Base-by-base conservation (phyloP, 164 flowering plant genomes). In the Vitis rotundifolia region DNA sequence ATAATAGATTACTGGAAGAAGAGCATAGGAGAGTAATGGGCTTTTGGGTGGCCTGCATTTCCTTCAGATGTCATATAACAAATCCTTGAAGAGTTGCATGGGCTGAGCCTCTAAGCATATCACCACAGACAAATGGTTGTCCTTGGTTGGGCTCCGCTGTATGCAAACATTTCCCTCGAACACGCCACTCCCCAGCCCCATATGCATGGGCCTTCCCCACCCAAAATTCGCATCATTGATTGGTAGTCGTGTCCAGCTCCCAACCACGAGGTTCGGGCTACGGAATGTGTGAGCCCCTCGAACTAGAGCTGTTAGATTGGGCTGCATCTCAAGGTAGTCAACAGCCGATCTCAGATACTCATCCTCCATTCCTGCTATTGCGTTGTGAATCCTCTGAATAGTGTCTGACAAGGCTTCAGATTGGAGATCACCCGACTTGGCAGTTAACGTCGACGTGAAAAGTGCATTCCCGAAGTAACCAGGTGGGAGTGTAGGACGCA, bases 321-420 rank as follows among this genome's bases (percentile, higher is more conserved):
- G 60, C 19, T 76, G 78, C 47, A 69, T 19, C 47, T 75, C 80
- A 26, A 79, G 29, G 63, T 59, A 79, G 55, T 79, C 85, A 1
- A 82, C 14, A 3, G 82, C 78, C 2, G 80, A 82, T 48, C 70
- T 70, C 6, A 77, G 16, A 26, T 79, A 82, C 9, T 77, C 72
- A 19, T 77, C 72, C 18, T 77, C 70, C 64, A 76, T 72, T 48
- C 65, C 13, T 0, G 22, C 44, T 31, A 82, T 14, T 0, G 68
- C 64, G 0, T 72, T 66, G 8, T 70, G 79, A 15, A 81, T 71
- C 47, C 31, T 66, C 15, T 62, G 49, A 0, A 54, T 80, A 0
- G 76, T 59, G 14, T 66, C 57, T 16, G 28, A 14, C 9, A 74
- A 7, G 14, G 71, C 75, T 19, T 52, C 28, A 0, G 47, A 60